Conservation (phyloP, 257 asterid species). For the Rubia yunnanensis region DNA sequence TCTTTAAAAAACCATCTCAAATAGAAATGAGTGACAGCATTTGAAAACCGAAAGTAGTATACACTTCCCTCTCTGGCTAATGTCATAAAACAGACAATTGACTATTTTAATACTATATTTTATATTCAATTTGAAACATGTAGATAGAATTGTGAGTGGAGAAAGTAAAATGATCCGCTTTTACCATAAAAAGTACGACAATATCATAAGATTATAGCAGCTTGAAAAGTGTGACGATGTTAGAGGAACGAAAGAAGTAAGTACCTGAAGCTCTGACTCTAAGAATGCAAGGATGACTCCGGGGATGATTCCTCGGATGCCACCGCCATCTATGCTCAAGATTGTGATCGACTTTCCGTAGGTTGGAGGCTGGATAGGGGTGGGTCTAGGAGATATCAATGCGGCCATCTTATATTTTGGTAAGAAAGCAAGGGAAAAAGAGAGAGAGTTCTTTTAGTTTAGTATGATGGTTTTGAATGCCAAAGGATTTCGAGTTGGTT, state of each 20-base stretch:
- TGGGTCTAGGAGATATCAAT: not conserved
- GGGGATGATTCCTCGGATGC: slow-evolving; percentile 49
- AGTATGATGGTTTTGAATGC: not conserved
- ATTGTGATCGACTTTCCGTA: slow-evolving; percentile 33
- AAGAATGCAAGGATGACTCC: slow-evolving; percentile 31
- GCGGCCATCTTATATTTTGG: not conserved
- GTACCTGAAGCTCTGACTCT: slow-evolving; percentile 43
- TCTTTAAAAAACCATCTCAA: too few species aligned
- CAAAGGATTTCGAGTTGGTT: not conserved
- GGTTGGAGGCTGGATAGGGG: slow-evolving; percentile 28
- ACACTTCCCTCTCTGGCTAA: too few species aligned
- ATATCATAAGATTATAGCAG: too few species aligned
- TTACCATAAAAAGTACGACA: too few species aligned
- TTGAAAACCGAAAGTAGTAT: too few species aligned
- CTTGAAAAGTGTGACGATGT: too few species aligned
- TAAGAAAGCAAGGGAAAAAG: not conserved
- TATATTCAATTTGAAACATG: too few species aligned
- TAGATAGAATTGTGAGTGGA: not conserved
- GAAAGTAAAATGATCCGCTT: not conserved
- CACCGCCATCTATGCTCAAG: slow-evolving; percentile 57
- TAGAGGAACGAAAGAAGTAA: too few species aligned
- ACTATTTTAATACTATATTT: too few species aligned
- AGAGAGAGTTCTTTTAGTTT: too few species aligned
- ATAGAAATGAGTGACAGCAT: too few species aligned
- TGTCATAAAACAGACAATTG: too few species aligned